Evolutionary conservation across 169 alveolate species (phyloP).

Genomic region (Babesia bigemina): DNA sequence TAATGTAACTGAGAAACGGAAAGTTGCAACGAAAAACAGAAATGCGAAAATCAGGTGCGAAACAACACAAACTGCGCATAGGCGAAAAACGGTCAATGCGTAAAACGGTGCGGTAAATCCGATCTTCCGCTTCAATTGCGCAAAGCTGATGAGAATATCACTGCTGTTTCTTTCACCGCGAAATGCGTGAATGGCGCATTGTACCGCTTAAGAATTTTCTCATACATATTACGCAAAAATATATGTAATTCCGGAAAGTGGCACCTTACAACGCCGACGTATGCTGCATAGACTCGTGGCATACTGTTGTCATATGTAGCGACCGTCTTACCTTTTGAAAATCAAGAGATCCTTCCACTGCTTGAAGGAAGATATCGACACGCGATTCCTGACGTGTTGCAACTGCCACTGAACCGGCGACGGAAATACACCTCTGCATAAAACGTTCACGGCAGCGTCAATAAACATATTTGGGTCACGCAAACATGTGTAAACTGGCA

Average conservation of each 20-base stretch:
- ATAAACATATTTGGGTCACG: conserved; percentile 4
- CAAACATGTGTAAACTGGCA: neutral
- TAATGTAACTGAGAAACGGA: neutral
- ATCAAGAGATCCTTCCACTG: conserved; percentile 67
- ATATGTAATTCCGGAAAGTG: neutral
- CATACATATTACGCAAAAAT: neutral
- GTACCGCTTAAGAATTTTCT: neutral
- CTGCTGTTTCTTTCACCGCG: neutral
- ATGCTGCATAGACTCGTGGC: neutral
- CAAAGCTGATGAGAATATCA: neutral
- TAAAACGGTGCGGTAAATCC: neutral
- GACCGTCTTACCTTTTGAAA: conserved; percentile 42
- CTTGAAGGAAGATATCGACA: conserved; percentile 43
- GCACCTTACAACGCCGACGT: neutral
- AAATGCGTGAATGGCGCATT: neutral
- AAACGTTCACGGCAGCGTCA: neutral
- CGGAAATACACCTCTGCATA: neutral
- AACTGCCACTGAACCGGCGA: conserved; percentile 10
- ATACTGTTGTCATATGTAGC: neutral
- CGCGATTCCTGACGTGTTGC: conserved; percentile 45
- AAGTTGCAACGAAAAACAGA: neutral
- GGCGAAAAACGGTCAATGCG: neutral
- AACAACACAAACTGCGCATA: neutral
- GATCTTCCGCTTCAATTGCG: neutral
- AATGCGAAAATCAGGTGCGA: conserved; percentile 6